These are phyloP conservation scores for Hypomyces rosellus DNA, from an alignment of 2,329 filamentous ascomycete species.

Conservation along the genomic window DNA sequence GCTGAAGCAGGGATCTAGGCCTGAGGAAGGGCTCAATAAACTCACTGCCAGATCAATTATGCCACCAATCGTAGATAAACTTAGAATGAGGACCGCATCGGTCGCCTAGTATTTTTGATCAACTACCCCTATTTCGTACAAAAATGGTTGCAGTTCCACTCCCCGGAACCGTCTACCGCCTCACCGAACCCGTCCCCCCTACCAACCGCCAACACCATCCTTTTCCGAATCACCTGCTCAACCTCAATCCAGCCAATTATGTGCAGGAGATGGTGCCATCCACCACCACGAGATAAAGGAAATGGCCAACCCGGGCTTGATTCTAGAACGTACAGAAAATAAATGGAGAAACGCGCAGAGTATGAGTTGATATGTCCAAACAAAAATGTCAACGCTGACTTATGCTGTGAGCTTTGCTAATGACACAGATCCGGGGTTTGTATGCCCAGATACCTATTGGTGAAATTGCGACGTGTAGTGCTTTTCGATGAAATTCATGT, in stretches of 20 bases:
- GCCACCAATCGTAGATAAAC: no score
- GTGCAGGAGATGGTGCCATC: slow-evolving; percentile 28
- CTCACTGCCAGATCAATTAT: no score
- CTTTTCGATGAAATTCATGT: not conserved
- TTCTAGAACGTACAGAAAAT: slow-evolving; percentile 31
- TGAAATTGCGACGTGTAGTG: slow-evolving; percentile 7
- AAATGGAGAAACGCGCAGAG: slow-evolving; percentile 18
- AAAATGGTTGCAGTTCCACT: slow-evolving; percentile 4
- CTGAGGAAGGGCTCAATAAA: no score
- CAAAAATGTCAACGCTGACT: slow-evolving; percentile 23
- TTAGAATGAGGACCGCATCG: no score
- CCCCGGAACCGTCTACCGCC: not conserved
- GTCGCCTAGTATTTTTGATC: no score
- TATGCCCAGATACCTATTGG: not conserved
- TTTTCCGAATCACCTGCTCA: slow-evolving; percentile 5
- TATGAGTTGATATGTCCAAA: slow-evolving; percentile 29
- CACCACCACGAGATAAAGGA: not conserved
- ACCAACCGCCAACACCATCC: not conserved
- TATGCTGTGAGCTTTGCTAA: slow-evolving; percentile 15
- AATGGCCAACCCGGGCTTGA: slow-evolving; percentile 24
- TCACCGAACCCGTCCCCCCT: not conserved
- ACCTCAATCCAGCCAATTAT: slow-evolving; percentile 20
- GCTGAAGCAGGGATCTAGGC: no score
- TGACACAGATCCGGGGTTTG: slow-evolving; percentile 4
- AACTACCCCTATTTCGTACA: not conserved